Base-by-base conservation (phyloP, 306 rosid species). In the Gastrolobium villosum region DNA sequence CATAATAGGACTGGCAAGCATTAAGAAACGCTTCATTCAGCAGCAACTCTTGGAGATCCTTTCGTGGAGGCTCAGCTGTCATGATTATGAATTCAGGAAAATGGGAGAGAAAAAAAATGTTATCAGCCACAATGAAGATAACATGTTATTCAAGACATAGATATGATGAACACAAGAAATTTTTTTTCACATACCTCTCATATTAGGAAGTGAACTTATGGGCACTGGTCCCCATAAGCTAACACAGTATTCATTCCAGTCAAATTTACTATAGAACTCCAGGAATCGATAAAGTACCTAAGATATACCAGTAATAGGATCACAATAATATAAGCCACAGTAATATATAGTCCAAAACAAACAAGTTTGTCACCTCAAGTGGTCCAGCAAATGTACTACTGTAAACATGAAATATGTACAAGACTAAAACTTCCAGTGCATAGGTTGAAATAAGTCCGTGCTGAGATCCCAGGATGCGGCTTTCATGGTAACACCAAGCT, bases 401-500 rank as follows among this genome's bases (percentile, higher is more conserved):
- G 83, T 86, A 90, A 40, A 92, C 83, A 31, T 88, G 88, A 83
- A 94, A 94, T 55, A 92, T 80, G 85, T 94, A 92, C 9, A 92
- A 81, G 80, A 94, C 94, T 81, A 94, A 88, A 34, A 89, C 78
- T 87, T 94, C 97, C 87, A 94, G 78, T 3, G 92, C 98, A 55
- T 90, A 94, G 61, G 97, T 86, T 55, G 98, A 92, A 70, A 94
- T 75, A 35, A 94, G 94, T 72, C 98, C 94, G 78, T 88, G 87
- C 35, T 90, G 91, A 75, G 98, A 97, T 11, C 98, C 97, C 62
- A 94, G 76, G 81, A 92, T 84, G 56, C 94, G 96, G 61, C 98
- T 89, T 80, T 94, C 97, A 59, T 92, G 83, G 81, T 77, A 92
- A 81, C 97, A 92, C 98, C 98, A 94, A n/a, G 97, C 97, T 84